Base-by-base conservation (phyloP, 1,284 basidiomycete genomes). In the Ganoderma boninense region DNA sequence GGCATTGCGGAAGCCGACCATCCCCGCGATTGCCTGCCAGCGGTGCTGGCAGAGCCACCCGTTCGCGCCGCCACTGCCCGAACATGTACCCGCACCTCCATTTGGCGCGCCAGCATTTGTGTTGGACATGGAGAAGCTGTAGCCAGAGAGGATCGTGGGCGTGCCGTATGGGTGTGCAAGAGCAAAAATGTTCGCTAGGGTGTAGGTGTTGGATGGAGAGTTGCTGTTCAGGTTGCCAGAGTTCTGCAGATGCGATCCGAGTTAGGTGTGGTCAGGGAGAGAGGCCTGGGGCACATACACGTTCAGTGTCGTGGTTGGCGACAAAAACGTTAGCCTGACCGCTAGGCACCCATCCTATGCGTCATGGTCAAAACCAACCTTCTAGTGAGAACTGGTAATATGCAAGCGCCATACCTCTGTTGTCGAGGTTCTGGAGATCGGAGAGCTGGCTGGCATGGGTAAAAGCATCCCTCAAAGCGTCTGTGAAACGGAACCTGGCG, bases 21-120 rank as follows among this genome's bases (percentile, higher is more conserved):
- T 90, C 1, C 89, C 90, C 7, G 82, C 80, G 60, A 92, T 80
- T 0, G 89, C 85, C 8, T 83, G 76, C 82, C 85, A 90, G 8
- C 91, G 87, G 77, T 92, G 91, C 75, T 92, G 89, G 73, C 90
- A 91, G 54, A 77, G 79, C 83, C 90, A 92, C 1, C 89, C 89
- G 49, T 84, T 84, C 5, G 82, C 75, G 10, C 89, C 90, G 7
- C 84, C 85, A 18, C 77, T 86, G 0, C 82, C 80, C 6, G 84
- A 83, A 76, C 90, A 92, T 3, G 86, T 84, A 23, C 89, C 90
- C 5, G 77, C 66, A 42, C 84, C 82, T 29, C 79, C 78, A 71
- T 85, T 84, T 0, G 85, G 84, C n/a, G 87, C 84, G 23, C 91
- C 91, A n/a, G 79, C 85, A 73, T 90, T 89, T 7, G 73, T 82